Base-by-base conservation (phyloP, 2,329 filamentous ascomycete species). In the Seiridium cupressi region DNA sequence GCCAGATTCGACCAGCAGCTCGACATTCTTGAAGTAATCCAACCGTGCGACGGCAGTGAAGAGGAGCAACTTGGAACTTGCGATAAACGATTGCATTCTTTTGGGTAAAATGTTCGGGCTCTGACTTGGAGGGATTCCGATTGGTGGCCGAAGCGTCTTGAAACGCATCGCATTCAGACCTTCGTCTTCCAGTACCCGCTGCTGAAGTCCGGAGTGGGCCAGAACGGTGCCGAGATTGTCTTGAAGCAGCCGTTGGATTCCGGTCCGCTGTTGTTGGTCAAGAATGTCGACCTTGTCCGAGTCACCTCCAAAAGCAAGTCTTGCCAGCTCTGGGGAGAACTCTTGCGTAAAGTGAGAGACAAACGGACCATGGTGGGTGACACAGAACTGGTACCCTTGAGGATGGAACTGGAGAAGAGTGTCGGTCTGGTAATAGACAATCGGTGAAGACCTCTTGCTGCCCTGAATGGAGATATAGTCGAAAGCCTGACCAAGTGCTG, bases 1-100 rank as follows among this genome's bases (percentile, higher is more conserved):
- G 9, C 57, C 57, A 3, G 48, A 44, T 47, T 51, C n/a, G 11
- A 59, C 57, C 18, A 59, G 38, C 5, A 59, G 48, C 38, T 59
- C 57, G 18, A 59, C 57, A 26, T 59, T 59, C 42, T 59, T 59
- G 48, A 59, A 59, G 38, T 59, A 59, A 47, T 59, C 57, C 4
- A 59, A 13, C 7, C 57, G 57, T 54, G 57, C 57, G 6, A 59
- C 57, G n/a, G 57, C 57, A 1, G 57, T 59, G 38, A 53, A 54
- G 36, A 59, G 57, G 4, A 59, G 40, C 26, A 59, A 13, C 26
- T 59, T 36, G 36, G 57, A 49, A 11, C 10, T 10, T 10, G 36
- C 32, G 11, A 59, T 38, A 11, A 59, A 59, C 11, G 44, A 13
- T 26, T 49, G 18, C 26, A 59, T 59, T 9, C 26, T 38, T 26